Evolutionary conservation across 2,329 filamentous ascomycete species (phyloP).

Genomic region (Sphaceloma murrayae): DNA sequence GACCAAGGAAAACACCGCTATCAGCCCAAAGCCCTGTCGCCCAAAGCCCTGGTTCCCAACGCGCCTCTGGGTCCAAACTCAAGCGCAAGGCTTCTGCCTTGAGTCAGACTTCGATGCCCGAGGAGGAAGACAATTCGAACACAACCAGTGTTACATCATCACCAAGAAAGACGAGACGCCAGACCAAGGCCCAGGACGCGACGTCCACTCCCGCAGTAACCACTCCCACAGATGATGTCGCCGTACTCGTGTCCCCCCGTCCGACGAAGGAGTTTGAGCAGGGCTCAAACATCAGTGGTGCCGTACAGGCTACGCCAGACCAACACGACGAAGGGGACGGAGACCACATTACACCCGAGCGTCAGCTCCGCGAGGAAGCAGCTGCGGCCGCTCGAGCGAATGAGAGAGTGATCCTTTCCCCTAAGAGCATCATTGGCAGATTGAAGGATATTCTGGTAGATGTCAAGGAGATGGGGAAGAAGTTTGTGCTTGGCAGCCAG

Average conservation of each 20-base stretch:
- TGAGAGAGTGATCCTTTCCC: conserved; percentile 30
- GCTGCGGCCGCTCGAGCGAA: conserved; percentile 20
- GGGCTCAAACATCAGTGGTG: neutral
- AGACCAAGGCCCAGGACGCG: conserved; percentile 20
- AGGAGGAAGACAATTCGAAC: neutral
- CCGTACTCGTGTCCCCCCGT: neutral
- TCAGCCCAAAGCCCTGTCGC: too few relatives aligned
- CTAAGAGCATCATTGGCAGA: conserved; percentile 44
- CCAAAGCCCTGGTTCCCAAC: too few relatives aligned
- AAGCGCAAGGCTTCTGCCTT: conserved; percentile 26
- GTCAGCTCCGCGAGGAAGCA: conserved; percentile 15
- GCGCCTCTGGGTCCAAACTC: neutral
- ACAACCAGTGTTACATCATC: conserved; percentile 16
- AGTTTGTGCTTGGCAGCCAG: conserved; percentile 50
- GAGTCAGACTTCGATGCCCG: conserved; percentile 14
- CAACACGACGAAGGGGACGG: conserved; percentile 6
- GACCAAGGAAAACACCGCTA: conserved; percentile 23
- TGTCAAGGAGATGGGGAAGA: conserved; percentile 36
- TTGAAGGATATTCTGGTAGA: conserved; percentile 50
- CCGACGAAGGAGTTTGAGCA: neutral
- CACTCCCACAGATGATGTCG: neutral
- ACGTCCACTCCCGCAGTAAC: conserved; percentile 14
- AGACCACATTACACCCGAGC: conserved; percentile 8
- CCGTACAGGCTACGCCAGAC: neutral
- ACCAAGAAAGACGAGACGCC: conserved; percentile 23